phyloP scores from a whole-genome alignment of 2,329 filamentous ascomycete species.

The Cladosporium sphaerospermum region DNA sequence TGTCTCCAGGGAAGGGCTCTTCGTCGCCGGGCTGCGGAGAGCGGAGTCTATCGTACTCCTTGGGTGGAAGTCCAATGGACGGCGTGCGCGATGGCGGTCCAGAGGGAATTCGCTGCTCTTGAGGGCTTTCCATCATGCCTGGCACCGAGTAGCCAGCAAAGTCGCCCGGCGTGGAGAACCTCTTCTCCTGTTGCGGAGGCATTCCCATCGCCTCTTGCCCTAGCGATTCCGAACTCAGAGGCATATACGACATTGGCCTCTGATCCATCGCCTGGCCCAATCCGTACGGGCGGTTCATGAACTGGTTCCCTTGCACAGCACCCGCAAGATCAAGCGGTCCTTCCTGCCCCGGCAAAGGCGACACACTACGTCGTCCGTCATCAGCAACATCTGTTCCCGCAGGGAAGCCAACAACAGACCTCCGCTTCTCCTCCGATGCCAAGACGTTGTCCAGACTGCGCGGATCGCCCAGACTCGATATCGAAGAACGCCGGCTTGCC shows the following conservation, averaged over 20 bases:
- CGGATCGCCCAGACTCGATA: slow-evolving; percentile 22
- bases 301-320: neutral
- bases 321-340: no score
- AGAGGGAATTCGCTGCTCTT: neutral
- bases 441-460: neutral
- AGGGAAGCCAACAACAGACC: neutral
- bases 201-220: slow-evolving; percentile 14
- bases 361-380: neutral
- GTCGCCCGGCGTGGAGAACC: neutral
- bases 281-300: neutral
- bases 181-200: neutral
- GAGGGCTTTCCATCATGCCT: neutral
- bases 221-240: slow-evolving; percentile 17
- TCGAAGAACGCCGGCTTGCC: slow-evolving; percentile 20
- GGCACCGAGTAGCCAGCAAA: neutral
- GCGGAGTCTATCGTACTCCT: slow-evolving; percentile 21
- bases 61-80: slow-evolving; percentile 14
- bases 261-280: slow-evolving; percentile 6
- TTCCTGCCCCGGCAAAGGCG: neutral
- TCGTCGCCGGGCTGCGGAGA: slow-evolving; percentile 10
- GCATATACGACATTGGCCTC: slow-evolving; percentile 26
- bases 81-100: neutral
- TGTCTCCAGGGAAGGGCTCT: neutral
- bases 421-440: neutral
- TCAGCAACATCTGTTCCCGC: neutral